Evolutionary conservation across 2,329 filamentous ascomycete species (phyloP).

Genomic region (Penicillium sp.): DNA sequence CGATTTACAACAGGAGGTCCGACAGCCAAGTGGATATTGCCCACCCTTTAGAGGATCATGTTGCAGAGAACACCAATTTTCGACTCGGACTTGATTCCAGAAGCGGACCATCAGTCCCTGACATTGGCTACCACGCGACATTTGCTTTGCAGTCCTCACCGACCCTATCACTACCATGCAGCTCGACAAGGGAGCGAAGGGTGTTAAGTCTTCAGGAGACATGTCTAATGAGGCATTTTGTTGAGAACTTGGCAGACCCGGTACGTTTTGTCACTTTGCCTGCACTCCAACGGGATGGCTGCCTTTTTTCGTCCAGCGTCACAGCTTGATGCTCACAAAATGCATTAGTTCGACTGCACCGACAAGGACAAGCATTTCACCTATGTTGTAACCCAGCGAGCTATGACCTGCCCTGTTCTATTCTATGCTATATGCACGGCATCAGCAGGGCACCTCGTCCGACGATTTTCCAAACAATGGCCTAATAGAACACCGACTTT

Average conservation of each 20-base stretch:
- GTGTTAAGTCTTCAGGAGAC: conserved; percentile 6
- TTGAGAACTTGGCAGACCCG: conserved; percentile 8
- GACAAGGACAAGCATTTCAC: conserved; percentile 17
- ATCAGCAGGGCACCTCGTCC: conserved; percentile 12
- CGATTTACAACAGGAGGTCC: background rate
- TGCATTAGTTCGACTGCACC: conserved; percentile 10
- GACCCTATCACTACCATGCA: background rate
- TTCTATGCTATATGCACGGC: conserved; percentile 14
- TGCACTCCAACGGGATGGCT: background rate
- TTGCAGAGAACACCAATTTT: background rate
- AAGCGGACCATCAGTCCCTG: background rate
- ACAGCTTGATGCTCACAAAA: background rate
- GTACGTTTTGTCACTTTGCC: background rate
- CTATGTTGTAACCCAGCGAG: conserved; percentile 8
- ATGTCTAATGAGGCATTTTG: conserved; percentile 14
- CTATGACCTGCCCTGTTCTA: conserved; percentile 14
- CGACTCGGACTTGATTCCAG: background rate
- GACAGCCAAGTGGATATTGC: background rate
- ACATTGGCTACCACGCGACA: background rate
- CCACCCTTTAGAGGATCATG: background rate
- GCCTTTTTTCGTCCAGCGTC: too few relatives aligned
- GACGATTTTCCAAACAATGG: background rate
- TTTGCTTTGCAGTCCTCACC: background rate
- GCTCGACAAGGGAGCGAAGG: background rate
- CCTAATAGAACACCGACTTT: background rate